Evolutionary conservation across 768 basidiomycete genomes (phyloP), one percentile per base, ranked within the genome.

Genomic region (Pholiota conissans): DNA sequence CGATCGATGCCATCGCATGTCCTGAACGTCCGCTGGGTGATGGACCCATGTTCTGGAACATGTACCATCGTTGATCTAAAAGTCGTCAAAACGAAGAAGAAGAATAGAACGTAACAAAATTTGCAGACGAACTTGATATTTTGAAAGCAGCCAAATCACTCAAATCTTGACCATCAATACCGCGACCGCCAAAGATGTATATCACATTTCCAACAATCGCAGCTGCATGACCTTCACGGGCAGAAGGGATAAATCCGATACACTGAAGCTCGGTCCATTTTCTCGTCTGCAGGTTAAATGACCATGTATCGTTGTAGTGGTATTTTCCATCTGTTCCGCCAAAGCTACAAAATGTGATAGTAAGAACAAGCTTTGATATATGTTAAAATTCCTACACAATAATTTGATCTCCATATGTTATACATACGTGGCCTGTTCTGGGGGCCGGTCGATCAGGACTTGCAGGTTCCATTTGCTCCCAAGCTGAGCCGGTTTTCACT

Each of bases 1-100:
- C 93, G 68, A 91, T 87, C 11, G 93, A 87, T 6, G 95, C 93
- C 95, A 99, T 96, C n/a, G 96, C 92, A 73, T 99, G 97, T 1
- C 97, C 97, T 8, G 93, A 95, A 49, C 97, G 84, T 2, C 93
- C 92, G 37, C 81, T 87, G 0, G 97, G 97, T 14, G 93, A 84
- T 16, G 96, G 96, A 0, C 97, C 97, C 97, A 99, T 99, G 69
- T 98, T 97, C 73, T 98, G 95, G 79, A 99, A 99, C 93, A 95
- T 98, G 75, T 95, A 99, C 97, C 97, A 99, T 64, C 97, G 83
- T 67, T 94, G 92, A 73, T 95, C 96, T 98, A 69, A 47, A 59
- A 39, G n/a, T 27, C 51, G 62, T 49, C 62, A 52, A 22, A 60
- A 45, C 5, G 20, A 24, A 5, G 42, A 45, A 22, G 16, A 22